These are phyloP conservation scores for Penicillium janthinellum DNA, from an alignment of 2,329 filamentous ascomycete genomes.

Conservation along the genomic window DNA sequence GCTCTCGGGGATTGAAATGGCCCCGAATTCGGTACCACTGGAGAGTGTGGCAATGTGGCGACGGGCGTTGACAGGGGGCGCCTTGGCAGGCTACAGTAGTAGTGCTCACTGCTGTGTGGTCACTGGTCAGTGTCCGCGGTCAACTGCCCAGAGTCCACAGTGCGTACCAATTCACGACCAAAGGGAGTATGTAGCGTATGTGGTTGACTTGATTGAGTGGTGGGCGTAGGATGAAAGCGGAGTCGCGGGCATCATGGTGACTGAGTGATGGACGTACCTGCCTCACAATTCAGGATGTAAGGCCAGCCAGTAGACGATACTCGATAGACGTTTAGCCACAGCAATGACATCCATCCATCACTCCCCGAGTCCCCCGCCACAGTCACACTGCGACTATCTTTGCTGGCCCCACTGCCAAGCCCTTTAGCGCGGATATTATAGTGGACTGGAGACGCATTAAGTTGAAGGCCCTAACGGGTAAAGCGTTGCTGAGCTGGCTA, in stretches of 20 bases:
- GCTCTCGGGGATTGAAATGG: neutral
- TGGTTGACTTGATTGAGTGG: neutral
- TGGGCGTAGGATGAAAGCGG: neutral
- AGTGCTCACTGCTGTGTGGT: neutral
- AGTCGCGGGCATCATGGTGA: neutral
- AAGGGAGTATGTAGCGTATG: neutral
- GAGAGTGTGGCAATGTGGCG: neutral
- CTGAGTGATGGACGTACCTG: neutral
- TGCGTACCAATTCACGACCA: neutral
- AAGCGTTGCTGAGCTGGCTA: too few relatives aligned
- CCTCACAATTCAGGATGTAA: neutral
- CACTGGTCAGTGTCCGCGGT: too few relatives aligned
- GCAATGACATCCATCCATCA: too few relatives aligned
- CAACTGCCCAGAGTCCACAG: too few relatives aligned
- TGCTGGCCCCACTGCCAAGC: too few relatives aligned
- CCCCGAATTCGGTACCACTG: neutral
- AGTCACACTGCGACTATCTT: too few relatives aligned
- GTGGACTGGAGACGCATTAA: too few relatives aligned
- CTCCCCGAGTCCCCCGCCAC: too few relatives aligned
- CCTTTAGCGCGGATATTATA: too few relatives aligned
- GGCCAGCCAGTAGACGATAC: too few relatives aligned
- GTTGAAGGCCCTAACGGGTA: too few relatives aligned
- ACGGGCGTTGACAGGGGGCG: neutral
- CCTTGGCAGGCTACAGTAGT: neutral
- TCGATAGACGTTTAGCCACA: too few relatives aligned